A percentile compares a stretch with the other conserved stretches of the same genome.
These are phyloP conservation scores for Dinochytrium kinnereticum DNA, from an alignment of 371 early-diverging fungal genomes.

Conservation along the genomic window DNA sequence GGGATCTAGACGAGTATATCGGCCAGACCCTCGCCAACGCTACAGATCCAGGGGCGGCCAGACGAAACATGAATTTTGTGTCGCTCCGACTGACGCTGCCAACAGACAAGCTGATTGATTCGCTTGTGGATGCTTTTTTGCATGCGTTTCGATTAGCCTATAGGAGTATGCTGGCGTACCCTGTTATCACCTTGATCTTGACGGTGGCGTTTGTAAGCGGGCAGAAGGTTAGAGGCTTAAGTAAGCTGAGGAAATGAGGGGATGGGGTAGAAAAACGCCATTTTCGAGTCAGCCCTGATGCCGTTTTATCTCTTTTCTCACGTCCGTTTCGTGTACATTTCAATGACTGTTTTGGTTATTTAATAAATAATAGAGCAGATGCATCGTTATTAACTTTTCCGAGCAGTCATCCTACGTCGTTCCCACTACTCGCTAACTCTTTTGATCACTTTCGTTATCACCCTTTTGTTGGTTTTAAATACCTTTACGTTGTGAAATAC, in stretches of 20 bases:
- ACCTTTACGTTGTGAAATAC: too few relatives aligned
- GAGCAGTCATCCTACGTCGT: too few relatives aligned
- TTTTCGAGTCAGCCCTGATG: not conserved
- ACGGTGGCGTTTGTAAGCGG: not conserved
- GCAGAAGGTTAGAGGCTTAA: not conserved
- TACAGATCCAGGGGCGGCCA: not conserved
- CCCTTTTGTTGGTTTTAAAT: too few relatives aligned
- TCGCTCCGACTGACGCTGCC: not conserved
- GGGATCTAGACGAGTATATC: not conserved
- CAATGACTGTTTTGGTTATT: not conserved
- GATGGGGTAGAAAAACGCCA: not conserved
- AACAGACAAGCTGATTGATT: not conserved
- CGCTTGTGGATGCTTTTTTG: not conserved
- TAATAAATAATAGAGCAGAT: not conserved
- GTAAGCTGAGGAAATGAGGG: not conserved
- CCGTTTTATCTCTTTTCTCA: not conserved
- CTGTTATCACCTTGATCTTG: not conserved
- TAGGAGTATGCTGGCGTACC: not conserved
- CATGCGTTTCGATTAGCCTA: not conserved
- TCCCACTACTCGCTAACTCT: too few relatives aligned
- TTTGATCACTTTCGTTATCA: too few relatives aligned
- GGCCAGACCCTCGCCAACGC: not conserved
- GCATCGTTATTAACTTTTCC: too few relatives aligned
- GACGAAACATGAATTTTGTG: not conserved
- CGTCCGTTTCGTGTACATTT: not conserved